Evolutionary conservation across 2,329 filamentous ascomycete genomes (phyloP), one percentile per base, ranked within the genome.

Genomic region (Emydomyces testavorans): DNA sequence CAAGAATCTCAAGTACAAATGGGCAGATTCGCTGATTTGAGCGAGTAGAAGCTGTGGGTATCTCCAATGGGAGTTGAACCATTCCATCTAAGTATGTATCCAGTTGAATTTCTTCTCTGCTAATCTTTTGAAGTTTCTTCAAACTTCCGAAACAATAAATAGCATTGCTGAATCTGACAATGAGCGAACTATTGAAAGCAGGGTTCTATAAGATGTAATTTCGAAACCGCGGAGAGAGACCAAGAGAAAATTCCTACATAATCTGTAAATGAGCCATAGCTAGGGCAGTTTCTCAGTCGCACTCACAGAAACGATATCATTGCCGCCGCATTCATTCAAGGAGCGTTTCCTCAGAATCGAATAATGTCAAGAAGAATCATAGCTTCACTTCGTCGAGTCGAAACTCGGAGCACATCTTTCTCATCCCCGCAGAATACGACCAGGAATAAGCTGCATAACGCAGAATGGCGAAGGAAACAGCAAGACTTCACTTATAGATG

Each of bases 341-440:
- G 6, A 7, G 2, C 24, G 2, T 11, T 16, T 41, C 13, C 11
- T 28, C n/a, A 28, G 2, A 11, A 15, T 4, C 7, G n/a, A 3
- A 23, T 28, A 7, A 41, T 29, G 8, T 5, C 2, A 3, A 41
- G 38, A 3, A 41, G 13, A 20, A 16, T 10, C 38, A 41, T 28
- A 2, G 28, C 2, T 13, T 41, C 38, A 11, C 38, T 29, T 18
- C 38, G 38, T 29, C 26, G 23, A 45, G 38, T 20, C 53, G 53
- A 43, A 47, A 53, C 42, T 36, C 40, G 10, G 29, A 49, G 7
- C 46, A 55, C 11, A 50, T 53, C 11, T 55, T 39, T 24, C 29
- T 55, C n/a, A 50, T 50, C 6, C 44, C 52, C 29, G 49, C 52
- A 5, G 42, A 41, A 23, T 52, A 53, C 44, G 20, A 40, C 23